Conservation (phyloP, 306 rosid species). For the Vicia villosa region DNA sequence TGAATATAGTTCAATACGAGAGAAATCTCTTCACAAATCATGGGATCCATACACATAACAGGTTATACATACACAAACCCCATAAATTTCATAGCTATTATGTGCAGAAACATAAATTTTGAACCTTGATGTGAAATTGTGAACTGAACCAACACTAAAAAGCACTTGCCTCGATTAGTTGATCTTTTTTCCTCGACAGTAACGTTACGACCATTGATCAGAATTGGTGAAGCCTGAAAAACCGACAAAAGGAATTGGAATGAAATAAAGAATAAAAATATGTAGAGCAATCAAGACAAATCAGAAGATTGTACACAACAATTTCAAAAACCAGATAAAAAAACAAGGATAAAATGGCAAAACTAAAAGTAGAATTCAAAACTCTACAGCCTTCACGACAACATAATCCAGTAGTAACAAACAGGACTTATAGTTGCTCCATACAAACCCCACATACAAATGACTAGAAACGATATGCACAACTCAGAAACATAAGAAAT, state of each 20-base stretch:
- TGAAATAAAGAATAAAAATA: neutral
- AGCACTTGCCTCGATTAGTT: slow-evolving; percentile 73
- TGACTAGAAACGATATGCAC: neutral
- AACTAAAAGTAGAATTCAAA: neutral
- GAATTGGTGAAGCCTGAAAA: slow-evolving; percentile 75
- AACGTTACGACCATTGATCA: slow-evolving; percentile 52
- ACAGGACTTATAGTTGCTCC: neutral
- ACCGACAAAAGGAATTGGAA: slow-evolving; percentile 5
- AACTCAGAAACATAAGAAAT: neutral
- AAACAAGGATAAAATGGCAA: neutral
- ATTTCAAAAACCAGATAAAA: neutral
- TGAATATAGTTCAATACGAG: neutral
- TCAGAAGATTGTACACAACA: slow-evolving; percentile 11
- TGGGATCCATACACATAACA: neutral
- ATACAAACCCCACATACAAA: too few species aligned
- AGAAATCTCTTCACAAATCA: neutral
- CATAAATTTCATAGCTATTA: neutral
- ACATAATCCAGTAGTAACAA: neutral
- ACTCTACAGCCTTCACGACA: neutral
- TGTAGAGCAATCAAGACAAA: slow-evolving; percentile 3
- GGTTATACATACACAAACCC: neutral
- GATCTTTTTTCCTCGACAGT: slow-evolving; percentile 81
- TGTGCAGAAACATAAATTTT: neutral
- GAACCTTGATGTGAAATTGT: neutral
- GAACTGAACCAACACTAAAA: neutral